Conservation (phyloP, 116 monocot genomes). For the Iris pallida region DNA sequence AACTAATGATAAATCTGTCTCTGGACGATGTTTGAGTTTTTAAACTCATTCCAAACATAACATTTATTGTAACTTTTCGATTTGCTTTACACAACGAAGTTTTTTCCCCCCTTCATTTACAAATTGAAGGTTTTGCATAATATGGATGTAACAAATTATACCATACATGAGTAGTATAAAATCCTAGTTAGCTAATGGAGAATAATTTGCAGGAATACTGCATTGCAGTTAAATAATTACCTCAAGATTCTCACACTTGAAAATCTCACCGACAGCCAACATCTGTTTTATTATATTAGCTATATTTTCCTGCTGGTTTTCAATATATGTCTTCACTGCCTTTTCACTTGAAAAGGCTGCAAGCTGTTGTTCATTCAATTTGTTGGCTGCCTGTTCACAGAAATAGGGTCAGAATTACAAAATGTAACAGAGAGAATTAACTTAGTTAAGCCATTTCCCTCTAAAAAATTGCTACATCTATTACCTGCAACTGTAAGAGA, state of each 20-base stretch:
- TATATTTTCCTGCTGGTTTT: conserved; percentile 70
- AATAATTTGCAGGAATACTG: background rate
- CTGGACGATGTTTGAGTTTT: too few relatives aligned
- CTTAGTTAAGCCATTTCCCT: too few relatives aligned
- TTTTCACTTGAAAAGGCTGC: conserved; percentile 78
- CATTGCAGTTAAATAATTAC: conserved; percentile 19
- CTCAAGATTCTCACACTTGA: conserved; percentile 84
- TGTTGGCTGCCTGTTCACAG: conserved; percentile 50
- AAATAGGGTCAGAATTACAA: conserved; percentile 2
- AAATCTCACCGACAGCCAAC: conserved; percentile 87
- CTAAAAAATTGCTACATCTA: background rate
- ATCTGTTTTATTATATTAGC: conserved; percentile 79
- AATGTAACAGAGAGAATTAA: conserved; percentile 5
- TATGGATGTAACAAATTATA: too few relatives aligned
- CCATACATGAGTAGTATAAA: too few relatives aligned
- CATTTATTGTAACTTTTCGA: too few relatives aligned
- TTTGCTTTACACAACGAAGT: too few relatives aligned
- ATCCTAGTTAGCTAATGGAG: background rate
- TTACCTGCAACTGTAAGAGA: conserved; percentile 85
- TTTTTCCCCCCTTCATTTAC: too few relatives aligned
- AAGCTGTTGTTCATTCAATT: conserved; percentile 65
- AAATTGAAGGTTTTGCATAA: too few relatives aligned
- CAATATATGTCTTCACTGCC: conserved; percentile 65
- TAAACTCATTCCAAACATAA: too few relatives aligned
- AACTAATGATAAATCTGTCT: too few relatives aligned